Base-by-base conservation (phyloP, 83 land plant species). In the Picea abies region DNA sequence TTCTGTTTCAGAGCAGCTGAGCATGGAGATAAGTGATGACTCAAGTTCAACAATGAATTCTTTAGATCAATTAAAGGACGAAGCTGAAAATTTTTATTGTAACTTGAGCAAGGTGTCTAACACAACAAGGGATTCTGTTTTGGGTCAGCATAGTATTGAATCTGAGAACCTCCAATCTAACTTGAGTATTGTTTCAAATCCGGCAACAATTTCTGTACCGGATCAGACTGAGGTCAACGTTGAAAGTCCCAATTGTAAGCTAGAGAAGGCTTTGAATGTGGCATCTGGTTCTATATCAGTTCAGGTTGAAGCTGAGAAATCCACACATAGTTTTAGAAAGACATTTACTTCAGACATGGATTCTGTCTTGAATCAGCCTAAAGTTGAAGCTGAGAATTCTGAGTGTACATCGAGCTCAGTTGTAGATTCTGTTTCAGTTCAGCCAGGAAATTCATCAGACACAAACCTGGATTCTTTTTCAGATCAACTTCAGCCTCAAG, bases 321-420 rank as follows among this genome's bases (percentile, higher is more conserved):
- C 11, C 11, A 11, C 77, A 41, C 56, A 73, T 44, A 73, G 56
- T 26, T 73, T 52, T 10, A 44, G 26, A 22, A 39, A 39, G 23
- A 35, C 35, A 11, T 73, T 52, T 44, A 73, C 77, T 73, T 73
- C 77, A n/a, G 47, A 73, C 22, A 41, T 73, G 77, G 49, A 44
- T 44, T 39, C 58, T 44, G 58, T 73, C 58, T 19, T 44, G 16
- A 52, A 73, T 73, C 58, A 73, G 22, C 77, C 77, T 73, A 44
- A 39, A 44, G 77, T 44, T 44, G 77, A 73, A 73, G 17, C 25
- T 41, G 58, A 73, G 77, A 73, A 41, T 41, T 20, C 1, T 8
- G 17, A 44, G 8, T 73, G n/a, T 47, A 44, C 77, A 44, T 47
- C 44, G 77, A 16, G 23, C 47, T 73, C 77, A 25, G 70, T 67